A percentile compares a stretch with the other conserved stretches of the same genome.
These are phyloP conservation scores for Botryotinia calthae DNA, from an alignment of 2,329 filamentous ascomycete species.

Conservation along the genomic window DNA sequence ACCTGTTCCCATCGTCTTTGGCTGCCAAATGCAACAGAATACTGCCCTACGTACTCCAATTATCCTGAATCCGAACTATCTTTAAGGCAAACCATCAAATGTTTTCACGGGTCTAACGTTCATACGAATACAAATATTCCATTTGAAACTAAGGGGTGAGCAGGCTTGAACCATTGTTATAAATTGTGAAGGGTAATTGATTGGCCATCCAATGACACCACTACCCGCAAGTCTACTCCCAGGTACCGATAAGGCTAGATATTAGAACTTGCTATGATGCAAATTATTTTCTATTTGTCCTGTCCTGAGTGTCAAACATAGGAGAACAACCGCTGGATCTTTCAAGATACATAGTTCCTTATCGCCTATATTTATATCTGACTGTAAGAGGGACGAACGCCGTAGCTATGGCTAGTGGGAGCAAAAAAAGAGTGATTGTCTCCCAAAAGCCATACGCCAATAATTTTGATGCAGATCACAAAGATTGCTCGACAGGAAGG, in stretches of 20 bases:
- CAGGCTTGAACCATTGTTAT: not conserved
- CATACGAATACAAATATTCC: not conserved
- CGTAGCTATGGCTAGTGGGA: not conserved
- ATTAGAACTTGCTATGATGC: not conserved
- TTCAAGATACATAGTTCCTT: not conserved
- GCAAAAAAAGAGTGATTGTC: not conserved
- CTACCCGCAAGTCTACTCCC: not conserved
- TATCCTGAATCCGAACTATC: not conserved
- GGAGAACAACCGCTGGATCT: not conserved
- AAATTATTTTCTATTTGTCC: not conserved
- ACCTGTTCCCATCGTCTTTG: not conserved
- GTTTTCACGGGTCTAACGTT: not conserved
- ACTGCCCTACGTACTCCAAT: not conserved
- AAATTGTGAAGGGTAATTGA: not conserved
- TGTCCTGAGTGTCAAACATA: not conserved
- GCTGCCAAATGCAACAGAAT: not conserved
- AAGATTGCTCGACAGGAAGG: too few relatives aligned
- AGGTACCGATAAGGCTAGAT: not conserved
- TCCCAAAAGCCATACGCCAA: not conserved
- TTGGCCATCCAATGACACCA: not conserved
- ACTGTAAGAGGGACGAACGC: not conserved
- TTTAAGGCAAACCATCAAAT: not conserved
- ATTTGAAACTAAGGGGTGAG: not conserved
- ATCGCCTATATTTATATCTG: not conserved
- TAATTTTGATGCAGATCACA: not conserved